These are phyloP conservation scores for Trichosporon sp. DNA, from an alignment of 1,284 basidiomycete species.

Conservation along the genomic window DNA sequence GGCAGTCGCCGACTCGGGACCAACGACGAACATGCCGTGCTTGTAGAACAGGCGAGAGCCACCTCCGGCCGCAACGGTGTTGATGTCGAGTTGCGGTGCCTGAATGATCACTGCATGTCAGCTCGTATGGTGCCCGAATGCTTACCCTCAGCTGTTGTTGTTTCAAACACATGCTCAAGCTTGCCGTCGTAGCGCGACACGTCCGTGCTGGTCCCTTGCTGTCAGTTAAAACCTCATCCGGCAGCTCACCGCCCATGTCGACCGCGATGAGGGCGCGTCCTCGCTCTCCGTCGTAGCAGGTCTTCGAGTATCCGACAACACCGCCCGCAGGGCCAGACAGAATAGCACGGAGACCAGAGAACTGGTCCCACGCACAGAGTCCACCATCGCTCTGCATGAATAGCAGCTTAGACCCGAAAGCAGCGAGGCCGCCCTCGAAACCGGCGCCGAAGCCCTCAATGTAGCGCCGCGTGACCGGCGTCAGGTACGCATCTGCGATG, in stretches of 20 bases:
- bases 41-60: conserved; percentile 41
- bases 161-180: conserved; percentile 50
- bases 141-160: conserved; percentile 69
- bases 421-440: conserved; percentile 45
- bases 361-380: conserved; percentile 32
- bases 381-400: conserved; percentile 54
- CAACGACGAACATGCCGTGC: conserved; percentile 35
- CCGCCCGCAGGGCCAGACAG: conserved; percentile 54
- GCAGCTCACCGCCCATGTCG: conserved; percentile 56
- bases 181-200: conserved; percentile 42
- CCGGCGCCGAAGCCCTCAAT: conserved; percentile 50
- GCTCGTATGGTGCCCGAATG: background rate
- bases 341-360: conserved; percentile 38
- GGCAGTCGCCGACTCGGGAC: conserved; percentile 54
- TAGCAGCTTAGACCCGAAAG: conserved; percentile 42
- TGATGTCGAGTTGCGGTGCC: conserved; percentile 59
- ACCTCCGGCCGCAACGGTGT: conserved; percentile 46
- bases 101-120: conserved; percentile 63
- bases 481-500: conserved; percentile 55
- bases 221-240: background rate
- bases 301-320: conserved; percentile 52
- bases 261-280: conserved; percentile 47
- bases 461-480: conserved; percentile 51
- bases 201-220: conserved; percentile 64
- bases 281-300: conserved; percentile 34